Evolutionary conservation across 192 early-diverging fungal genomes (phyloP).

Genomic region (Coemansia interrupta): DNA sequence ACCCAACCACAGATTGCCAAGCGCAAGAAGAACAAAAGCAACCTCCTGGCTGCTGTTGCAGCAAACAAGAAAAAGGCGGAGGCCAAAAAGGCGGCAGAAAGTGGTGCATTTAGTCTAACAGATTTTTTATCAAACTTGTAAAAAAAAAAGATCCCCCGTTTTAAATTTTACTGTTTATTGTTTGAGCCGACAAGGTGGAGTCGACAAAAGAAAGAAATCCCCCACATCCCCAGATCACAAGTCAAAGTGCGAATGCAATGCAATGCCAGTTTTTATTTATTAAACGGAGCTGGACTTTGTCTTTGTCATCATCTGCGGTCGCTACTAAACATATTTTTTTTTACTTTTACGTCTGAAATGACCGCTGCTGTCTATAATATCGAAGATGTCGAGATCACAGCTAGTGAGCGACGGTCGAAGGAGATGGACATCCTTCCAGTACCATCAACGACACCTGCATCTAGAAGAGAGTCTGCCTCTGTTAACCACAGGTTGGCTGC

Average conservation of each 20-base stretch:
- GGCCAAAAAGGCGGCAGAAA: constrained; percentile 18
- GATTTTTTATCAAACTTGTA: constrained; percentile 35
- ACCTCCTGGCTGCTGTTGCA: constrained; percentile 37
- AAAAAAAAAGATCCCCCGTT: too few species aligned
- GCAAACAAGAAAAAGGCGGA: constrained; percentile 44
- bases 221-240: too few species aligned
- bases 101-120: constrained; percentile 21
- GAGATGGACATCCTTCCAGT: constrained; percentile 18
- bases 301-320: too few species aligned
- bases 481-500: constrained; percentile 20
- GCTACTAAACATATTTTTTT: too few species aligned
- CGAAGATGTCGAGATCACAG: background rate
- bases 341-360: background rate
- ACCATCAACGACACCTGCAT: constrained; percentile 29
- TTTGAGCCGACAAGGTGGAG: too few species aligned
- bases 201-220: too few species aligned
- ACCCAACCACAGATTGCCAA: constrained; percentile 22
- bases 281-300: too few species aligned
- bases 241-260: too few species aligned
- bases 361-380: background rate
- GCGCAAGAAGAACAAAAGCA: constrained; percentile 48
- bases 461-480: constrained; percentile 1
- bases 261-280: too few species aligned
- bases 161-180: too few species aligned
- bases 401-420: constrained; percentile 12